phyloP scores from a whole-genome alignment of 78 protist genomes.

The Dictyostelium purpureum region DNA sequence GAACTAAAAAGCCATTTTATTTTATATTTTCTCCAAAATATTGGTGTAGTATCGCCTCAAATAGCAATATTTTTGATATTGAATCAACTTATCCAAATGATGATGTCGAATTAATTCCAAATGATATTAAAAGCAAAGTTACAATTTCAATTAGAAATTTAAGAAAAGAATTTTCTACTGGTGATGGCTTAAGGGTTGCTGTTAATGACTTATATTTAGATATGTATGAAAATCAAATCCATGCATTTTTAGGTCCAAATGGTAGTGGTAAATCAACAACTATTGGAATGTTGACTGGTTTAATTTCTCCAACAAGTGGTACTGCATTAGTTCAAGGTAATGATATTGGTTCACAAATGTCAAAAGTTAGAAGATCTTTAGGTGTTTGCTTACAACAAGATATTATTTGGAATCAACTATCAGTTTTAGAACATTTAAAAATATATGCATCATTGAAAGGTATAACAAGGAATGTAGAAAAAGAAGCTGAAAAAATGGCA shows the following conservation, averaged over 20 bases:
- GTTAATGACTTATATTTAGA: conserved; percentile 31
- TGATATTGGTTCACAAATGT: not conserved
- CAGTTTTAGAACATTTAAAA: conserved; percentile 60
- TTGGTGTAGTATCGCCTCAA: not conserved
- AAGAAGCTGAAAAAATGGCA: conserved; percentile 26
- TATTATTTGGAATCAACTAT: conserved; percentile 42
- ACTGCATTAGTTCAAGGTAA: conserved; percentile 8
- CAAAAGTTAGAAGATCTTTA: conserved; percentile 1
- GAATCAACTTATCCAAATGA: conserved; percentile 6
- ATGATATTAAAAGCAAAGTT: not conserved
- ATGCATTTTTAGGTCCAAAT: conserved; percentile 55
- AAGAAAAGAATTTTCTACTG: conserved; percentile 35
- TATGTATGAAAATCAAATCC: conserved; percentile 40
- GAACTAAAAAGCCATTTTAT: not conserved
- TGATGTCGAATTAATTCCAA: conserved; percentile 37
- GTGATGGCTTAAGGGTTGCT: conserved; percentile 57
- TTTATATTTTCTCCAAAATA: conserved; percentile 15
- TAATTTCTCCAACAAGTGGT: conserved; percentile 18
- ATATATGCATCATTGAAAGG: conserved; percentile 73
- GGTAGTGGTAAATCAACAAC: conserved; percentile 73
- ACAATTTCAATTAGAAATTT: conserved; percentile 43
- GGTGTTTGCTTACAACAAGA: conserved; percentile 78
- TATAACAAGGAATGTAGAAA: not conserved
- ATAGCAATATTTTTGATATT: not conserved
- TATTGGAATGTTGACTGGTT: conserved; percentile 39